phyloP scores from a whole-genome alignment of 495 filamentous ascomycete species.

The Oleoguttula mirabilis region DNA sequence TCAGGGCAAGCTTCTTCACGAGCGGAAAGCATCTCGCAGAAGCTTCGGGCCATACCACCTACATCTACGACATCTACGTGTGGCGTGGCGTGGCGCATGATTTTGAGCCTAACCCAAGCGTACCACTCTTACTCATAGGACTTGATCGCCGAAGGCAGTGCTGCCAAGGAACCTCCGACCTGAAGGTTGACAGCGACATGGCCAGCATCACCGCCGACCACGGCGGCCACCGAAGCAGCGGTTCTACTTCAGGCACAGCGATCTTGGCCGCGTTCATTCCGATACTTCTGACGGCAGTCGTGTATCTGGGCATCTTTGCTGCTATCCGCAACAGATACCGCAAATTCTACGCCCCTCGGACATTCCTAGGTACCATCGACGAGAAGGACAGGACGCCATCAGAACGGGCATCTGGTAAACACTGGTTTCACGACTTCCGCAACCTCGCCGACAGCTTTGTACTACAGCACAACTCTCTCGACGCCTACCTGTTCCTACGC shows the following conservation, averaged over 20 bases:
- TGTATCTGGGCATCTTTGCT: conserved; percentile 62
- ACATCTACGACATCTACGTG: no score
- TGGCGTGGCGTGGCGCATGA: no score
- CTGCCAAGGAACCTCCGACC: no score
- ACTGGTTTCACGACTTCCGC: conserved; percentile 58
- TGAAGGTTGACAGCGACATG: no score
- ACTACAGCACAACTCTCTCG: conserved; percentile 55
- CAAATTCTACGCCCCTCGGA: conserved; percentile 77
- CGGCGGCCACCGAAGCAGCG: conserved; percentile 10
- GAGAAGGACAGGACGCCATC: conserved; percentile 53
- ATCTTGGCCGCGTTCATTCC: conserved; percentile 63
- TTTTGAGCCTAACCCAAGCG: no score
- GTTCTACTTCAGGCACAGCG: conserved; percentile 38
- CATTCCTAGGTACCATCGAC: conserved; percentile 64
- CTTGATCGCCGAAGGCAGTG: no score
- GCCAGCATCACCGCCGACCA: not conserved
- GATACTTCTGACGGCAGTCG: conserved; percentile 46
- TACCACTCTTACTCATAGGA: no score
- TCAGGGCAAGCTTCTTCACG: no score
- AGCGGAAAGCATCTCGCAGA: no score
- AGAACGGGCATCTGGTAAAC: conserved; percentile 57
- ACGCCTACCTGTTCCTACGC: conserved; percentile 77
- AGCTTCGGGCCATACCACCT: no score
- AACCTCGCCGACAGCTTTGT: conserved; percentile 49
- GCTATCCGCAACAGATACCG: conserved; percentile 58